Percentiles rank a stretch among this genome's conserved stretches.
Evolutionary conservation across 1,284 basidiomycete species (phyloP).

Genomic region (Athelia psychrophila): DNA sequence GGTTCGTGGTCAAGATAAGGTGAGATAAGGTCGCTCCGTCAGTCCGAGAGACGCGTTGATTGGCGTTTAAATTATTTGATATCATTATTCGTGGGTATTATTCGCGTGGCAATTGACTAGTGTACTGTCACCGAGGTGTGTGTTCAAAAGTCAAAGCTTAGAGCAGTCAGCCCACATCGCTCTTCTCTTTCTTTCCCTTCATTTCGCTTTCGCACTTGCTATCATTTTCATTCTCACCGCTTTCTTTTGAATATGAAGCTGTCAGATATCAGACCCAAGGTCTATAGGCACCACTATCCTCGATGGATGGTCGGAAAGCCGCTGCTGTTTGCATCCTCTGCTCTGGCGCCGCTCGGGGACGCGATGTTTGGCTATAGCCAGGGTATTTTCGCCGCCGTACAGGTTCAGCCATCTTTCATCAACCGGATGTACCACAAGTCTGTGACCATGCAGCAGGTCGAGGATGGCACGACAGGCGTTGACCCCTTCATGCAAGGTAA

Average conservation of each 20-base stretch:
- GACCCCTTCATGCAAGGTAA: slow-evolving; percentile 44
- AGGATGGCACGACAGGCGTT: slow-evolving; percentile 39
- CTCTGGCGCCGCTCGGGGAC: slow-evolving; percentile 50
- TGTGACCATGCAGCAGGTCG: slow-evolving; percentile 40
- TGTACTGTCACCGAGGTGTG: too few species aligned
- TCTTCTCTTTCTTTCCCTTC: too few species aligned
- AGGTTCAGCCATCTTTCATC: slow-evolving; percentile 52
- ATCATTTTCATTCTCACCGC: too few species aligned
- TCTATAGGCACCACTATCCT: slow-evolving; percentile 45
- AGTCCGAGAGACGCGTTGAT: too few species aligned
- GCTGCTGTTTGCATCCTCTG: slow-evolving; percentile 49
- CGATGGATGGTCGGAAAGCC: slow-evolving; percentile 49
- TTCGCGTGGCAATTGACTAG: too few species aligned
- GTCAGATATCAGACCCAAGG: slow-evolving; percentile 23
- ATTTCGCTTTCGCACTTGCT: too few species aligned
- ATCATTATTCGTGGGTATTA: too few species aligned
- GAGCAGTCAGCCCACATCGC: too few species aligned
- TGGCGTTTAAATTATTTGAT: too few species aligned
- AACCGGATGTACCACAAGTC: slow-evolving; percentile 41
- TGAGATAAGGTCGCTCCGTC: slow-evolving; percentile 4
- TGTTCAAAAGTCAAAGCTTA: too few species aligned
- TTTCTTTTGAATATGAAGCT: too few species aligned
- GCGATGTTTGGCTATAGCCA: slow-evolving; percentile 57
- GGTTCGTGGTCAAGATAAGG: neutral
- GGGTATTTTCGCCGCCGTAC: slow-evolving; percentile 48